These are phyloP conservation scores for Saccharomyces cerevisiae DNA, from an alignment of 805 yeast species.

Conservation along the genomic window DNA sequence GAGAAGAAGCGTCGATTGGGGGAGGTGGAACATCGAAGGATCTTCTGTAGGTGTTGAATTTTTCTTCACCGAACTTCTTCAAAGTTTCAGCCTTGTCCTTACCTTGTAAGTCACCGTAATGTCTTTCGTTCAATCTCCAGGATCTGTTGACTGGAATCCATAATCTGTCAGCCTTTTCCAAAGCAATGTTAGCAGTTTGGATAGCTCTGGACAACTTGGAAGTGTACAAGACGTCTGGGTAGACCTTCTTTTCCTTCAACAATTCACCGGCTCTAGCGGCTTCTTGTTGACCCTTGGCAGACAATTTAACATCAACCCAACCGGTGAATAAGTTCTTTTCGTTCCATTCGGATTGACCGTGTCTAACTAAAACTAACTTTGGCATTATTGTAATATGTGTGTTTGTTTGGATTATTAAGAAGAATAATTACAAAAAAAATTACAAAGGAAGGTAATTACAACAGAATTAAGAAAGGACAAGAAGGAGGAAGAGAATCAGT, in stretches of 20 bases:
- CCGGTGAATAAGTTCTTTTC: constrained; percentile 97
- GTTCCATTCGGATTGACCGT: constrained; percentile 99
- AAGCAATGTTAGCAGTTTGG: constrained; percentile 93
- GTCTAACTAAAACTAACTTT: constrained; percentile 88
- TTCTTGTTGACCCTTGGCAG: constrained; percentile 79
- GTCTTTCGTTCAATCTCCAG: constrained; percentile 98
- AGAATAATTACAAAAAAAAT: background rate
- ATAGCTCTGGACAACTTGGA: constrained; percentile 90
- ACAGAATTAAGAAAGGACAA: background rate
- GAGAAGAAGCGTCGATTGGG: constrained; percentile 62
- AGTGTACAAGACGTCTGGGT: constrained; percentile 85
- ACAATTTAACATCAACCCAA: constrained; percentile 91
- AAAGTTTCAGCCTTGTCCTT: constrained; percentile 93
- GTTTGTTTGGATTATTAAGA: background rate
- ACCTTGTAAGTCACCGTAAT: constrained; percentile 97
- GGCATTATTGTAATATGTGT: constrained; percentile 29
- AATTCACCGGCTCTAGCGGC: constrained; percentile 91
- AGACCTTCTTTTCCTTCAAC: constrained; percentile 74
- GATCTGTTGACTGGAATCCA: constrained; percentile 89
- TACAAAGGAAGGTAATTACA: background rate
- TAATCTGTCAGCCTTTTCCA: constrained; percentile 79
- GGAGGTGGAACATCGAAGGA: constrained; percentile 97
- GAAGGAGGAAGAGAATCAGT: background rate
- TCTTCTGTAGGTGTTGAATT: constrained; percentile 96
- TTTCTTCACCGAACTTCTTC: constrained; percentile 79